phyloP scores from a whole-genome alignment of 495 filamentous ascomycete species.

The Delitschia confertaspora region DNA sequence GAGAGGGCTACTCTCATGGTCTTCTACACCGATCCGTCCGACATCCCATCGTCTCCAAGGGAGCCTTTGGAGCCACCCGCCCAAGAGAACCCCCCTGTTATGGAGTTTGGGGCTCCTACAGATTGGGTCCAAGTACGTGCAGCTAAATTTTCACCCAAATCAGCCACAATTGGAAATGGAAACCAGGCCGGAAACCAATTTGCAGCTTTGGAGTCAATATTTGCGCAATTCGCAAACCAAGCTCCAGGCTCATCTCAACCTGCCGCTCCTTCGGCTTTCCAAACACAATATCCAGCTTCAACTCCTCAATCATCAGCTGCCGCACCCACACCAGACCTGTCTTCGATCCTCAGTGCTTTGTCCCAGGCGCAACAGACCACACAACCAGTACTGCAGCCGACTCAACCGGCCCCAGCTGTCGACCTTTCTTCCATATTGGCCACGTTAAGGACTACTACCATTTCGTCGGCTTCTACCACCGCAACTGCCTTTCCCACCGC shows the following conservation, averaged over 20 bases:
- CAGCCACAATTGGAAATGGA: too few relatives aligned
- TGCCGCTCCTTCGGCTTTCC: too few relatives aligned
- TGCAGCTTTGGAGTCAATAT: conserved; percentile 45
- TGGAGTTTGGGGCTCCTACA: conserved; percentile 43
- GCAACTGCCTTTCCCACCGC: too few relatives aligned
- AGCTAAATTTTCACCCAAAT: conserved; percentile 31
- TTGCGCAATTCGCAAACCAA: conserved; percentile 40
- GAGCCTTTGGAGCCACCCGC: conserved; percentile 50
- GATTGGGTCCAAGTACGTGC: too few relatives aligned
- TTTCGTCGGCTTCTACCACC: too few relatives aligned
- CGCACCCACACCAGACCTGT: conserved; percentile 6
- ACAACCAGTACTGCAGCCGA: conserved; percentile 4
- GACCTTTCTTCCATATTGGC: background rate
- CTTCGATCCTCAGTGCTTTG: conserved; percentile 14
- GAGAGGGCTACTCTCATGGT: conserved; percentile 77
- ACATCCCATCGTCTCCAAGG: conserved; percentile 68
- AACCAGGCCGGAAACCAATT: too few relatives aligned
- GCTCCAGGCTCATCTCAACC: background rate
- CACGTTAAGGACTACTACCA: background rate
- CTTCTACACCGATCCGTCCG: conserved; percentile 61
- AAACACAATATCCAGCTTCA: too few relatives aligned
- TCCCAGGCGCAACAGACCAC: background rate
- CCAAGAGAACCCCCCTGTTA: conserved; percentile 32
- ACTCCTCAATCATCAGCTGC: conserved; percentile 9
- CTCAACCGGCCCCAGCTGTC: background rate